phyloP scores from a whole-genome alignment of 1,284 basidiomycete genomes.

The Ceratobasidium sp. region DNA sequence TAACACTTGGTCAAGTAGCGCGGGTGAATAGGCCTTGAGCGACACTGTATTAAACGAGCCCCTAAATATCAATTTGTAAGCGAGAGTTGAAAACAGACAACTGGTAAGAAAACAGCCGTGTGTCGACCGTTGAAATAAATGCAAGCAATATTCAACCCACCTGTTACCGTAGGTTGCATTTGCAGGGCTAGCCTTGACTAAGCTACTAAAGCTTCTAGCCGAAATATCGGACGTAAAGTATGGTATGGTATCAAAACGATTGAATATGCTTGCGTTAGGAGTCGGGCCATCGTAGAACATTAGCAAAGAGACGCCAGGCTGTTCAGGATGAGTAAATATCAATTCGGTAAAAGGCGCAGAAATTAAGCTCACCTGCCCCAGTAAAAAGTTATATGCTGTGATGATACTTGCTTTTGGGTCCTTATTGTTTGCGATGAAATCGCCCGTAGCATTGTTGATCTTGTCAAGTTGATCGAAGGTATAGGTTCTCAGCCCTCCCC shows the following conservation, averaged over 20 bases:
- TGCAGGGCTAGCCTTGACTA: constrained; percentile 60
- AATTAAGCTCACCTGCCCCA: constrained; percentile 25
- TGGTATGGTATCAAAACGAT: constrained; percentile 62
- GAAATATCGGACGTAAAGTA: constrained; percentile 59
- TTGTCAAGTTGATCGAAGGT: constrained; percentile 57
- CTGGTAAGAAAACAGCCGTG: too few relatives aligned
- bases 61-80: constrained; percentile 53
- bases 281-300: constrained; percentile 69
- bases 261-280: constrained; percentile 65
- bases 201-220: constrained; percentile 60
- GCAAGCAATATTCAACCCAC: constrained; percentile 54
- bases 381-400: constrained; percentile 58
- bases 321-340: constrained; percentile 13
- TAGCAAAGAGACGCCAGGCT: constrained; percentile 59
- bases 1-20: constrained; percentile 62
- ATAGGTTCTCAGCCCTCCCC: constrained; percentile 70
- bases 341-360: not conserved
- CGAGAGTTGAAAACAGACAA: not conserved
- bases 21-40: constrained; percentile 59
- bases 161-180: constrained; percentile 61
- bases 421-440: constrained; percentile 64
- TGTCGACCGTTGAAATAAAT: too few relatives aligned
- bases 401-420: constrained; percentile 75
- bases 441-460: constrained; percentile 63
- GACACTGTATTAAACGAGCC: constrained; percentile 67